Evolutionary conservation across 345 rosid genomes (phyloP).

Genomic region (Conringia planisiliqua): DNA sequence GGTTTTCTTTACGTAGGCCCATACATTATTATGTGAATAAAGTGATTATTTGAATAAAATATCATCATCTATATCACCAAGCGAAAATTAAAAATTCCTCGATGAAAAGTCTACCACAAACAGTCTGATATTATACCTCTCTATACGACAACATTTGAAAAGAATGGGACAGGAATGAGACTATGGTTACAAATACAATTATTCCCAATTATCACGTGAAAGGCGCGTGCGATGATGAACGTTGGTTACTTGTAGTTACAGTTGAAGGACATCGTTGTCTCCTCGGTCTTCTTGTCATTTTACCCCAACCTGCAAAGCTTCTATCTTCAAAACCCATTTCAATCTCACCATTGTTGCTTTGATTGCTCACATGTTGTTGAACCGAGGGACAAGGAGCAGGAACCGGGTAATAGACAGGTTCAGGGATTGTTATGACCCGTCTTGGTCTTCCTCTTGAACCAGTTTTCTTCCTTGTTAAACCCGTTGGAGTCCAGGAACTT

Average conservation of each 20-base stretch:
- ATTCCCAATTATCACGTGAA: slow-evolving; percentile 24
- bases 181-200: neutral
- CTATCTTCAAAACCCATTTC: slow-evolving; percentile 45
- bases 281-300: slow-evolving; percentile 74
- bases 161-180: slow-evolving; percentile 10
- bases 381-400: slow-evolving; percentile 14
- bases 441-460: slow-evolving; percentile 52
- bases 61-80: slow-evolving; percentile 23
- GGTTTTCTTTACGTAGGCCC: neutral
- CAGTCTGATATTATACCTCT: slow-evolving; percentile 11
- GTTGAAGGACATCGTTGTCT: slow-evolving; percentile 51
- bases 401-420: slow-evolving; percentile 18
- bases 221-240: slow-evolving; percentile 29
- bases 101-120: slow-evolving; percentile 18
- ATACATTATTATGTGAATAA: neutral
- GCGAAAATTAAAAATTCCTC: neutral
- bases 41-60: neutral
- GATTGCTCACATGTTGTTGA: slow-evolving; percentile 29
- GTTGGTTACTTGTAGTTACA: slow-evolving; percentile 28
- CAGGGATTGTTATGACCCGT: slow-evolving; percentile 28
- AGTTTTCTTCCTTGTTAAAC: slow-evolving; percentile 40
- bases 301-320: slow-evolving; percentile 74
- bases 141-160: slow-evolving; percentile 11
- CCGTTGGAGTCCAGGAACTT: slow-evolving; percentile 47
- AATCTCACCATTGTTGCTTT: slow-evolving; percentile 25